Evolutionary conservation across 768 basidiomycete species (phyloP).

Genomic region (Xanthoconium purpureum): DNA sequence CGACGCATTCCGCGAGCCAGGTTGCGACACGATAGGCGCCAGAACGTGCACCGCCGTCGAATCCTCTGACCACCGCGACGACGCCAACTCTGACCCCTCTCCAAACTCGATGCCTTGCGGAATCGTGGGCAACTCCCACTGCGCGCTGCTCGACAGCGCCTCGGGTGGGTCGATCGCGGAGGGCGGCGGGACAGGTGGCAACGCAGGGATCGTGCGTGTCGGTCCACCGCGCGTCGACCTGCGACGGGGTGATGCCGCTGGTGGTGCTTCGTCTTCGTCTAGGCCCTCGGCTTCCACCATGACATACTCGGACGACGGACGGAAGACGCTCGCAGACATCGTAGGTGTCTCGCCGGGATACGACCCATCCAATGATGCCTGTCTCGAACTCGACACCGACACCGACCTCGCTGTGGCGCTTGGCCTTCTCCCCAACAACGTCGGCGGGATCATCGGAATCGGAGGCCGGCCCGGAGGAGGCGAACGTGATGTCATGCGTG

Average conservation of each 20-base stretch:
- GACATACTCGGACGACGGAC: conserved; percentile 51
- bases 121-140: conserved; percentile 67
- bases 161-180: conserved; percentile 32
- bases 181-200: conserved; percentile 42
- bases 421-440: conserved; percentile 34
- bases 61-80: conserved; percentile 65
- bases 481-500: conserved; percentile 31
- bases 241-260: conserved; percentile 39
- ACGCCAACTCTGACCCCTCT: conserved; percentile 42
- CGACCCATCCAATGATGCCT: conserved; percentile 35
- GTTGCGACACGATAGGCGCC: conserved; percentile 10
- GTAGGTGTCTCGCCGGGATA: conserved; percentile 8
- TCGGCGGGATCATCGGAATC: conserved; percentile 35
- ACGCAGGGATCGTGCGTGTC: conserved; percentile 11
- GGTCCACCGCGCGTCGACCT: conserved; percentile 28
- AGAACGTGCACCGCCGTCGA: conserved; percentile 36
- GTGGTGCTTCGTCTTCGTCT: conserved; percentile 30
- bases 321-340: conserved; percentile 2
- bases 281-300: conserved; percentile 55
- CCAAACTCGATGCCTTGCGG: conserved; percentile 53
- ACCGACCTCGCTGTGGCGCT: conserved; percentile 34
- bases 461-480: conserved; percentile 38
- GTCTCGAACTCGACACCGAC: conserved; percentile 36
- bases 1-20: conserved; percentile 6
- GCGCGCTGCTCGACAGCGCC: conserved; percentile 40